A percentile compares a stretch with the other conserved stretches of the same genome.
phyloP scores from a whole-genome alignment of 139 green algal genomes.

The Tetraselmis striata region DNA sequence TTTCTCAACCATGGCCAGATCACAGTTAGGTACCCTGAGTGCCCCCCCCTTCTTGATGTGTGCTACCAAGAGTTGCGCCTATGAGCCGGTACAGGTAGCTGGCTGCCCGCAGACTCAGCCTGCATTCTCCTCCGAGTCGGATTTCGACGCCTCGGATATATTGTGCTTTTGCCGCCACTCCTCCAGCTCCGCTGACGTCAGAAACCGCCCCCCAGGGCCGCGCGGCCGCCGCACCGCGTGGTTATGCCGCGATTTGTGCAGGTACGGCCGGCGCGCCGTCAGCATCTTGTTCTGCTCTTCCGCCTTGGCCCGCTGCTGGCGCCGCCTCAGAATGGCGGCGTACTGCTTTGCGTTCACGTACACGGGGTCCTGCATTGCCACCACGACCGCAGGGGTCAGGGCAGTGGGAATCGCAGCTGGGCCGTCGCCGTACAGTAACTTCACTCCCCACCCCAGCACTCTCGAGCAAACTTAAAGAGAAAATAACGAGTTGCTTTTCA shows the following conservation, averaged over 20 bases:
- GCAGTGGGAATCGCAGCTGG: no score
- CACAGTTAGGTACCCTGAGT: no score
- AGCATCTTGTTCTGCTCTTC: slow-evolving; percentile 55
- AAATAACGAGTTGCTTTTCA: no score
- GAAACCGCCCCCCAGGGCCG: slow-evolving; percentile 54
- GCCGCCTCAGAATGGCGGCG: slow-evolving; percentile 52
- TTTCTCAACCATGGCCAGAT: no score
- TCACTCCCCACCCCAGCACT: no score
- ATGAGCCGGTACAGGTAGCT: no score
- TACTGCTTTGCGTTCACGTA: slow-evolving; percentile 81
- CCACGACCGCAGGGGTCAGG: neutral
- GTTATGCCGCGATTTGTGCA: slow-evolving; percentile 66
- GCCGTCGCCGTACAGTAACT: no score
- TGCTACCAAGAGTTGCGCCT: no score
- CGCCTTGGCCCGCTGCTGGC: slow-evolving; percentile 45
- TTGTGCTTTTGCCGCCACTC: slow-evolving; percentile 2
- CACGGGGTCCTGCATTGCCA: slow-evolving; percentile 42
- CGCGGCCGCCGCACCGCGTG: slow-evolving; percentile 51
- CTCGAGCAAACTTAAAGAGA: no score
- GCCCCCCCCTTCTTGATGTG: no score
- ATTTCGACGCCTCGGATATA: neutral
- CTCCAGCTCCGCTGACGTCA: slow-evolving; percentile 31
- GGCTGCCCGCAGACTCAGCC: no score
- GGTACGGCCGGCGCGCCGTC: slow-evolving; percentile 54
- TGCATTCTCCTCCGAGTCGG: neutral